These are phyloP conservation scores for Backusella psychrophila DNA, from an alignment of 192 early-diverging fungal genomes.

Conservation along the genomic window DNA sequence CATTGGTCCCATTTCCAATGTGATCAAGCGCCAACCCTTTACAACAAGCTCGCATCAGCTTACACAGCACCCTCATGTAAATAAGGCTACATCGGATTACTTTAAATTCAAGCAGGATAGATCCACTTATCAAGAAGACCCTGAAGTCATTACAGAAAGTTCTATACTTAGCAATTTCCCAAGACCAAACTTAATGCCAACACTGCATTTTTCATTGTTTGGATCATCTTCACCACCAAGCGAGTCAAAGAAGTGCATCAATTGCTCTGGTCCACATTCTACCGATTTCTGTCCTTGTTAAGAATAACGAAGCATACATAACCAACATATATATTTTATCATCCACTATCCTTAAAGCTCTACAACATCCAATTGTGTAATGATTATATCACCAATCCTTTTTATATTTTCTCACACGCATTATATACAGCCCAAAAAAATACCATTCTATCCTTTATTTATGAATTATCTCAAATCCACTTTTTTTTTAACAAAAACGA, in stretches of 20 bases:
- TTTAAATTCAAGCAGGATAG: neutral
- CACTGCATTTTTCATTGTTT: constrained; percentile 27
- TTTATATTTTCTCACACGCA: neutral
- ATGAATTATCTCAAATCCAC: neutral
- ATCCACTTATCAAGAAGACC: neutral
- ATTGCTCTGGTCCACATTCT: constrained; percentile 40
- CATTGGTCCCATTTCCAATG: constrained; percentile 26
- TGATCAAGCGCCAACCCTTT: neutral
- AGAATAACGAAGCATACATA: neutral
- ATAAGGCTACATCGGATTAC: neutral
- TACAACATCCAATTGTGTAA: neutral
- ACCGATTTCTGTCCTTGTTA: constrained; percentile 41
- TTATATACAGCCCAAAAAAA: neutral
- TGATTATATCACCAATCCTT: neutral
- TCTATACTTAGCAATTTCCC: constrained; percentile 28
- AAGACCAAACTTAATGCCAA: constrained; percentile 39
- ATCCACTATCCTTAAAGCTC: neutral
- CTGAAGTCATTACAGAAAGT: constrained; percentile 26
- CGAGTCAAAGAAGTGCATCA: constrained; percentile 16
- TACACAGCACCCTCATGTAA: neutral
- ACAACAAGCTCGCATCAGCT: neutral
- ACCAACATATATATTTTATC: neutral
- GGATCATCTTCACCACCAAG: neutral
- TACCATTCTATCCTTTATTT: neutral
- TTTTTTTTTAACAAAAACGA: neutral